phyloP scores from a whole-genome alignment of 2,329 filamentous ascomycete species.

The Graphium sp. region DNA sequence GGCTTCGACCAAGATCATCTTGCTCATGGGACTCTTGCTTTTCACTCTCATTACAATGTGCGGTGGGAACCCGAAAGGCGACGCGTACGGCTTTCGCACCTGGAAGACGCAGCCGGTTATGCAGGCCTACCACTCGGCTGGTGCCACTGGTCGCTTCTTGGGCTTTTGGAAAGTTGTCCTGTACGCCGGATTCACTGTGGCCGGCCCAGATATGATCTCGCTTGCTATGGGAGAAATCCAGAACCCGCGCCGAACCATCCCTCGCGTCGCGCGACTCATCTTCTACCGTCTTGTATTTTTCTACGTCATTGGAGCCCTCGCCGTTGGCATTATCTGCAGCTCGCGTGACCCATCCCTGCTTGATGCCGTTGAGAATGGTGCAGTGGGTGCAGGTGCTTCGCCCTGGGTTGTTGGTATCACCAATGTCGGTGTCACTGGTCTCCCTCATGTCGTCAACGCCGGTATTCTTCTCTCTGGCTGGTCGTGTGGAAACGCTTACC shows the following conservation, averaged over 20 bases:
- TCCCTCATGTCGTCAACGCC: conserved; percentile 40
- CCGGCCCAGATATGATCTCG: conserved; percentile 49
- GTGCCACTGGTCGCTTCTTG: conserved; percentile 41
- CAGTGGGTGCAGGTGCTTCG: conserved; percentile 24
- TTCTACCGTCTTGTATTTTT: conserved; percentile 58
- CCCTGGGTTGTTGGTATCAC: conserved; percentile 41
- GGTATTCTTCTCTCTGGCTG: conserved; percentile 33
- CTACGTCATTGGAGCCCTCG: conserved; percentile 50
- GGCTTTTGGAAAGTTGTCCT: conserved; percentile 40
- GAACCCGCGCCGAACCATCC: conserved; percentile 48
- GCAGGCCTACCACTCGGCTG: conserved; percentile 18
- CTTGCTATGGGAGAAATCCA: conserved; percentile 40
- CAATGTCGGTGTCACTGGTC: conserved; percentile 26
- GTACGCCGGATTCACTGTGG: conserved; percentile 51
- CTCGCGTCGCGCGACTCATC: conserved; percentile 53
- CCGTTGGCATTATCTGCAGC: conserved; percentile 35
- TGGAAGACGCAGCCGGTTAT: conserved; percentile 21
- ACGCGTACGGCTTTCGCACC: conserved; percentile 48
- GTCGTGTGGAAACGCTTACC: conserved; percentile 32
- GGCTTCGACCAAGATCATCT: conserved; percentile 32
- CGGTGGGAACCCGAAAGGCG: conserved; percentile 45
- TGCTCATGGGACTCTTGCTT: conserved; percentile 36
- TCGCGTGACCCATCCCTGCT: conserved; percentile 31
- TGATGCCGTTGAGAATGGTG: conserved; percentile 26
- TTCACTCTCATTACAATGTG: conserved; percentile 54